These are phyloP conservation scores for Euphorbia celastroides DNA, from an alignment of 441 rosid species.

Conservation along the genomic window DNA sequence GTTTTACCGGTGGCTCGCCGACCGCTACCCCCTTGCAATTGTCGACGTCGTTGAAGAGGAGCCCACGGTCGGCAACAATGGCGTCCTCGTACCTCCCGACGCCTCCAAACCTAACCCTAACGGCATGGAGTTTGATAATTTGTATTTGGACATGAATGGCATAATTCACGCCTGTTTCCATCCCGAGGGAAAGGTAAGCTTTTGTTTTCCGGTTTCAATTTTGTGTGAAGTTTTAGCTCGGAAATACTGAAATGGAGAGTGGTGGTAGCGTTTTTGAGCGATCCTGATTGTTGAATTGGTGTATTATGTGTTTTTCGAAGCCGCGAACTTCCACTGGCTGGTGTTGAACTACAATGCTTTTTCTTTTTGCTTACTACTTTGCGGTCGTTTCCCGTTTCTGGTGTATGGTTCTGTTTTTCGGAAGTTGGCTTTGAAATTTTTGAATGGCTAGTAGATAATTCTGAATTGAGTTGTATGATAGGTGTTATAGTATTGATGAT, in stretches of 20 bases:
- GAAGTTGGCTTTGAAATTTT: not conserved
- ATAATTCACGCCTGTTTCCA: slow-evolving; percentile 96
- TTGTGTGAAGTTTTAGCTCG: not conserved
- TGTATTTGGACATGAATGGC: slow-evolving; percentile 97
- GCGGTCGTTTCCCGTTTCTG: not conserved
- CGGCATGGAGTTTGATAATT: slow-evolving; percentile 77
- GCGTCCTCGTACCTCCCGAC: slow-evolving; percentile 42
- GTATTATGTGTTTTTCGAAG: not conserved
- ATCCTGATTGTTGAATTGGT: not conserved
- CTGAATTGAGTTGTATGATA: not conserved
- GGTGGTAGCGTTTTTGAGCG: not conserved
- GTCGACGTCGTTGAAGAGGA: slow-evolving; percentile 79
- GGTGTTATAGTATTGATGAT: not conserved
- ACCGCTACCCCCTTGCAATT: slow-evolving; percentile 80
- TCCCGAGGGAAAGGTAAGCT: slow-evolving; percentile 83
- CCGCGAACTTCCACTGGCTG: not conserved
- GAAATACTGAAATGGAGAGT: not conserved
- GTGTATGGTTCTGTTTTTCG: not conserved
- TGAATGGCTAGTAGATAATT: not conserved
- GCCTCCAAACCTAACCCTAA: slow-evolving; percentile 85
- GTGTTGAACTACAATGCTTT: not conserved
- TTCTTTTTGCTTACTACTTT: too few relatives aligned
- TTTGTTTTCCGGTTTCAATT: not conserved
- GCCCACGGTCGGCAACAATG: slow-evolving; percentile 35
- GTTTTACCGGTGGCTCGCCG: slow-evolving; percentile 96